A percentile compares a stretch with the other conserved stretches of the same genome.
Evolutionary conservation across 2,329 filamentous ascomycete species (phyloP).

Genomic region (Pyricularia pennisetigena): DNA sequence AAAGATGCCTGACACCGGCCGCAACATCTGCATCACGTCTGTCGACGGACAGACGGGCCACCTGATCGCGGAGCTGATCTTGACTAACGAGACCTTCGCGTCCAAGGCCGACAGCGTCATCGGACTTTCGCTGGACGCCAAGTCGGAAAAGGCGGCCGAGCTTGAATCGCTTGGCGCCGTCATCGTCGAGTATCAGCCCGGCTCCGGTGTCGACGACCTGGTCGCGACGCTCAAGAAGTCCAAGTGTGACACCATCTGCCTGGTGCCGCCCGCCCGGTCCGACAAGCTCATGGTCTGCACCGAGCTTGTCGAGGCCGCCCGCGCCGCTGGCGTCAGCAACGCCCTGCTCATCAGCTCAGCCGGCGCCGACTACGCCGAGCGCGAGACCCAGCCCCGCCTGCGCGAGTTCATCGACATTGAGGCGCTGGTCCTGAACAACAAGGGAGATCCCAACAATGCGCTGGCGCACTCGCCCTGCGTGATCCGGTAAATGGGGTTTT

Average conservation of each 20-base stretch:
- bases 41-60: conserved; percentile 41
- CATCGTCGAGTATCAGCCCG: conserved; percentile 30
- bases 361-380: conserved; percentile 38
- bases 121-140: conserved; percentile 29
- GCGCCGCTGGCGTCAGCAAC: conserved; percentile 32
- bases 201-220: conserved; percentile 24
- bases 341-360: conserved; percentile 36
- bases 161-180: conserved; percentile 29
- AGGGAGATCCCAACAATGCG: conserved; percentile 28
- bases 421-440: conserved; percentile 26
- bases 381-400: conserved; percentile 34
- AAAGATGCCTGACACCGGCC: conserved; percentile 34
- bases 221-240: conserved; percentile 32
- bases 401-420: conserved; percentile 43
- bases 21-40: conserved; percentile 37
- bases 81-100: conserved; percentile 31
- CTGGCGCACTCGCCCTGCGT: conserved; percentile 33
- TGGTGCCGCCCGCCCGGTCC: conserved; percentile 35
- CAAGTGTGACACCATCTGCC: conserved; percentile 35
- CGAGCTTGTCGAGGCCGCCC: conserved; percentile 34
- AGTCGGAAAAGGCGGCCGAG: conserved; percentile 25
- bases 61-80: conserved; percentile 37
- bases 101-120: conserved; percentile 28
- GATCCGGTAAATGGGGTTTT: conserved; percentile 25
- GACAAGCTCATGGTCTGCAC: conserved; percentile 33